Conservation (phyloP, 129 eudicot genomes). For the Tanacetum coccineum region DNA sequence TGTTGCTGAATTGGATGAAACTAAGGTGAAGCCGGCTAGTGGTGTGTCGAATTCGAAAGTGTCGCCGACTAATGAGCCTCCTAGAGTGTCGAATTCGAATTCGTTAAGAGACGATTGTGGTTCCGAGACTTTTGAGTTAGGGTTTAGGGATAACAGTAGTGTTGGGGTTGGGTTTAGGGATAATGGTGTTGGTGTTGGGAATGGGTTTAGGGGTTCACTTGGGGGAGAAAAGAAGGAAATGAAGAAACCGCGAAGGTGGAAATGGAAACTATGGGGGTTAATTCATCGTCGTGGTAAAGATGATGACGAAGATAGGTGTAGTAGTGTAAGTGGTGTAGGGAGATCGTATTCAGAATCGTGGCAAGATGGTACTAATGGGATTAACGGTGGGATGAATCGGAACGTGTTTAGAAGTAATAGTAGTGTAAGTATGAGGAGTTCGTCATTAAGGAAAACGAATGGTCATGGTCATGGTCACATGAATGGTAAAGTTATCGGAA, state of each 20-base stretch:
- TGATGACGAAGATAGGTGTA: constrained; percentile 54
- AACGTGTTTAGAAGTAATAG: constrained; percentile 67
- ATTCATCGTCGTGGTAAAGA: constrained; percentile 57
- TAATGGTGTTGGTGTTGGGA: constrained; percentile 35
- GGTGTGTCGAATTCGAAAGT: constrained; percentile 13
- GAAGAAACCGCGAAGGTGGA: constrained; percentile 48
- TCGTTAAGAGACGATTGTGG: constrained; percentile 77
- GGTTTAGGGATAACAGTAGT: constrained; percentile 44
- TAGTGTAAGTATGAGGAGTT: constrained; percentile 87
- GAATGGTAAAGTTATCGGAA: constrained; percentile 33
- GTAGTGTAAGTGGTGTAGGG: constrained; percentile 75
- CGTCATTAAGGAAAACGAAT: constrained; percentile 44
- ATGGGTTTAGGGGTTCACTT: constrained; percentile 8
- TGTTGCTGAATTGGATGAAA: constrained; percentile 75
- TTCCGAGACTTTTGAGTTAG: constrained; percentile 66
- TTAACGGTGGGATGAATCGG: constrained; percentile 36
- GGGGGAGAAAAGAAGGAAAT: constrained; percentile 42
- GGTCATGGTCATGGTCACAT: constrained; percentile 23
- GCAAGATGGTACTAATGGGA: constrained; percentile 52
- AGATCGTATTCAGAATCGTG: constrained; percentile 81
- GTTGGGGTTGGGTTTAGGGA: neutral
- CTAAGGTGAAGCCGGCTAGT: constrained; percentile 32
- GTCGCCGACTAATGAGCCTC: constrained; percentile 21
- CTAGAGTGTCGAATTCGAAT: constrained; percentile 50
- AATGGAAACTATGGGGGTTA: constrained; percentile 85